A percentile compares a stretch with the other conserved stretches of the same genome.
Evolutionary conservation across 805 yeast species (phyloP).

Genomic region (Wickerhamomyces bisporus): DNA sequence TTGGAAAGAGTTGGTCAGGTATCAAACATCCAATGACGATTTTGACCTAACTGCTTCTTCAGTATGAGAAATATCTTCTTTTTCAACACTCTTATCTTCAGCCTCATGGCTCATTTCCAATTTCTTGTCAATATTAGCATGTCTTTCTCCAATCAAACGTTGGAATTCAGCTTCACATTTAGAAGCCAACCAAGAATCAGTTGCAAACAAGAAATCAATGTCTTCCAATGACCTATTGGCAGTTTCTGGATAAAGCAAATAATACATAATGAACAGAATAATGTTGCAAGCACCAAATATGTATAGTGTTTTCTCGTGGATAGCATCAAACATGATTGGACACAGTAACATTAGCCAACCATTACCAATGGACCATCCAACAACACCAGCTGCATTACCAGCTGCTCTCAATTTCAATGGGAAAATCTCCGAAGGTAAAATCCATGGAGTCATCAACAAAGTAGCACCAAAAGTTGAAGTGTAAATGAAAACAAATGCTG

Average conservation of each 20-base stretch:
- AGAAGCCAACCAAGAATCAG: no score
- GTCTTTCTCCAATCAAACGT: no score
- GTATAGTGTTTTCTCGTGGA: conserved; percentile 2
- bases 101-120: no score
- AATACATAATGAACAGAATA: not conserved
- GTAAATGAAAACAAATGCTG: conserved; percentile 1
- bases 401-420: conserved; percentile 3
- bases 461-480: conserved; percentile 2
- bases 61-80: no score
- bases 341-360: conserved; percentile 4
- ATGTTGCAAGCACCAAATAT: conserved; percentile 3
- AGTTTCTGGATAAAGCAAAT: conserved; percentile 3
- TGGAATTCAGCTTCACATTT: no score
- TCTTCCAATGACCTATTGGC: conserved; percentile 2
- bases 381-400: conserved; percentile 3
- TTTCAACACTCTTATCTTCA: no score
- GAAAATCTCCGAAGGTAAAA: conserved; percentile 2
- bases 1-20: no score
- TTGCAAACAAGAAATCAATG: conserved; percentile 3
- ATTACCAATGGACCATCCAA: conserved; percentile 3
- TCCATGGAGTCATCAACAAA: conserved; percentile 2
- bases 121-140: no score
- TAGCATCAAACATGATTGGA: conserved; percentile 4
- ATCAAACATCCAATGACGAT: no score
- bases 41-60: no score